Evolutionary conservation across 495 filamentous ascomycete genomes (phyloP).

Genomic region (Aspergillus leporis): DNA sequence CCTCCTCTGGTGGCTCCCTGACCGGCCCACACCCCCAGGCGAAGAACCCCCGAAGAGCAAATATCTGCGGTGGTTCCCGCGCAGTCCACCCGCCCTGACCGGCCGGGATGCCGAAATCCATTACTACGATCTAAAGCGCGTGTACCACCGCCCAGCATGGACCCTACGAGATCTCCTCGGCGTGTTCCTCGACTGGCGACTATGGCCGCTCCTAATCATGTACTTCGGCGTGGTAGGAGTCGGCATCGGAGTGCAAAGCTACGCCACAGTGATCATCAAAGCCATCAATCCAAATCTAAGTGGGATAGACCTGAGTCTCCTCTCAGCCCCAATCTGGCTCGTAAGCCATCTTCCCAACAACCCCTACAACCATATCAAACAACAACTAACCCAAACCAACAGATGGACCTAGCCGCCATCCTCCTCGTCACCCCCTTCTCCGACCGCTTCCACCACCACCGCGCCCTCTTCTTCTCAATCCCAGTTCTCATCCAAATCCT

Average conservation of each 20-base stretch:
- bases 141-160: conserved; percentile 75
- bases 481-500: conserved; percentile 78
- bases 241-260: conserved; percentile 84
- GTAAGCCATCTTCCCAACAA: conserved; percentile 41
- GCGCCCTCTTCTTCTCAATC: conserved; percentile 79
- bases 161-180: conserved; percentile 61
- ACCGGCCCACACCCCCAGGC: conserved; percentile 73
- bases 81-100: conserved; percentile 66
- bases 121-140: conserved; percentile 79
- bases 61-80: conserved; percentile 61
- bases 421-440: conserved; percentile 81
- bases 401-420: conserved; percentile 89
- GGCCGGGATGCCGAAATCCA: conserved; percentile 80
- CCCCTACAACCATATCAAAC: not conserved
- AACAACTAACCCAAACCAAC: conserved; percentile 12
- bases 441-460: conserved; percentile 81
- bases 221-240: conserved; percentile 95
- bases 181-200: conserved; percentile 79
- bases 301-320: conserved; percentile 72
- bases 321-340: conserved; percentile 91
- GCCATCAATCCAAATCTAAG: conserved; percentile 72
- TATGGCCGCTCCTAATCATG: conserved; percentile 85
- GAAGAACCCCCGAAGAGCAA: conserved; percentile 34
- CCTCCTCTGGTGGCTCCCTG: conserved; percentile 88
- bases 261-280: conserved; percentile 82